These are phyloP conservation scores for Pyronema omphalodes DNA, from an alignment of 495 filamentous ascomycete genomes.

Conservation along the genomic window DNA sequence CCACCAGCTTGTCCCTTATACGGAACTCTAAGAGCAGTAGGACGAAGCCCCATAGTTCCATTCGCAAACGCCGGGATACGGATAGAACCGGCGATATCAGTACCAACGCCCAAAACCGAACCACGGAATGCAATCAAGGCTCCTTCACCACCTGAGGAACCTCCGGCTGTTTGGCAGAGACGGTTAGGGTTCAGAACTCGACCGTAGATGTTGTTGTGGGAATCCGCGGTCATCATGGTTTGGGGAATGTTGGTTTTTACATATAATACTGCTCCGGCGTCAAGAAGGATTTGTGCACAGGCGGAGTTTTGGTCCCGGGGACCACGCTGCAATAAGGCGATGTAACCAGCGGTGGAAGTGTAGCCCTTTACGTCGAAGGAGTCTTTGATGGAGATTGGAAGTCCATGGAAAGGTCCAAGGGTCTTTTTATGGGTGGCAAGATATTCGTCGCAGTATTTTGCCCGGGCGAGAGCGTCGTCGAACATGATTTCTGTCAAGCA, in stretches of 20 bases:
- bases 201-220: slow-evolving; percentile 21
- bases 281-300: slow-evolving; percentile 31
- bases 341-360: slow-evolving; percentile 40
- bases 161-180: slow-evolving; percentile 37
- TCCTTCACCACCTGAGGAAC: slow-evolving; percentile 47
- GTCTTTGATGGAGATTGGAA: slow-evolving; percentile 49
- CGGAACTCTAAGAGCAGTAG: slow-evolving; percentile 41
- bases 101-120: slow-evolving; percentile 45
- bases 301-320: slow-evolving; percentile 25
- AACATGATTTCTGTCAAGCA: slow-evolving; percentile 52
- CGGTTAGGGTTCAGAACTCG: slow-evolving; percentile 39
- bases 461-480: slow-evolving; percentile 37
- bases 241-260: slow-evolving; percentile 48
- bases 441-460: slow-evolving; percentile 39
- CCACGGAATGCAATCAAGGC: slow-evolving; percentile 40
- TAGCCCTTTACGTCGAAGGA: slow-evolving; percentile 42
- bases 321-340: slow-evolving; percentile 19
- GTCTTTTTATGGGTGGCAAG: slow-evolving; percentile 30
- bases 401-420: slow-evolving; percentile 45
- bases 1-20: slow-evolving; percentile 24
- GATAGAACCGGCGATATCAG: slow-evolving; percentile 52
- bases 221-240: slow-evolving; percentile 27
- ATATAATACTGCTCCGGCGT: slow-evolving; percentile 36
- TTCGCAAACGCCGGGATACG: slow-evolving; percentile 44
- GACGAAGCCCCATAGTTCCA: slow-evolving; percentile 46